Percentiles rank a stretch among this genome's conserved stretches.
Evolutionary conservation across 169 alveolate species (phyloP).

Genomic region (Babesia caballi): DNA sequence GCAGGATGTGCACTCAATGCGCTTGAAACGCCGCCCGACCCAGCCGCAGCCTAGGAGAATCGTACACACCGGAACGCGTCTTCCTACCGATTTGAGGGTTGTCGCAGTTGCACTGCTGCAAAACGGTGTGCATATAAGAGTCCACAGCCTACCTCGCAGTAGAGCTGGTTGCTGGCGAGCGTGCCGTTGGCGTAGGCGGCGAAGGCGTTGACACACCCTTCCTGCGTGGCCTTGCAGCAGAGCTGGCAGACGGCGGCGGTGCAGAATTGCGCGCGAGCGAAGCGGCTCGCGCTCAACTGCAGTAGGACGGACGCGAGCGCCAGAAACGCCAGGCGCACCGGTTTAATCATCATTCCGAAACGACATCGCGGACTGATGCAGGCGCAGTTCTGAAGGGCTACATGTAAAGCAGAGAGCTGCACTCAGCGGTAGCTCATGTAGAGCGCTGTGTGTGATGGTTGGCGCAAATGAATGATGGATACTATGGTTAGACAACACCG

Average conservation of each 20-base stretch:
- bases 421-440: too few relatives aligned
- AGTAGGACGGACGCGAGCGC: background rate
- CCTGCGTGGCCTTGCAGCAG: slow-evolving; percentile 61
- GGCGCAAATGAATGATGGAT: too few relatives aligned
- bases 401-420: too few relatives aligned
- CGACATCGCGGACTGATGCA: slow-evolving; percentile 31
- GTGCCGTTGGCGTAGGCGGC: slow-evolving; percentile 28
- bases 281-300: background rate
- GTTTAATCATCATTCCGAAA: background rate
- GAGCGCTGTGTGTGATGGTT: too few relatives aligned
- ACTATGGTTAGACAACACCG: too few relatives aligned
- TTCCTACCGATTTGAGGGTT: slow-evolving; percentile 64
- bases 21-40: slow-evolving; percentile 56
- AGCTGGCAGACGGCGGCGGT: slow-evolving; percentile 47
- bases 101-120: slow-evolving; percentile 64
- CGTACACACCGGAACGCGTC: background rate
- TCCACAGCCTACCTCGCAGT: slow-evolving; percentile 42
- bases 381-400: too few relatives aligned
- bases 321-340: slow-evolving; percentile 1
- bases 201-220: slow-evolving; percentile 59
- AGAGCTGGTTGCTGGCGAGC: slow-evolving; percentile 36
- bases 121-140: background rate
- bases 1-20: slow-evolving; percentile 60
- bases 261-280: slow-evolving; percentile 40
- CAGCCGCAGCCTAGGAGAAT: slow-evolving; percentile 57